These are phyloP conservation scores for Cladochytrium replicatum DNA, from an alignment of 192 early-diverging fungal species.

Conservation along the genomic window DNA sequence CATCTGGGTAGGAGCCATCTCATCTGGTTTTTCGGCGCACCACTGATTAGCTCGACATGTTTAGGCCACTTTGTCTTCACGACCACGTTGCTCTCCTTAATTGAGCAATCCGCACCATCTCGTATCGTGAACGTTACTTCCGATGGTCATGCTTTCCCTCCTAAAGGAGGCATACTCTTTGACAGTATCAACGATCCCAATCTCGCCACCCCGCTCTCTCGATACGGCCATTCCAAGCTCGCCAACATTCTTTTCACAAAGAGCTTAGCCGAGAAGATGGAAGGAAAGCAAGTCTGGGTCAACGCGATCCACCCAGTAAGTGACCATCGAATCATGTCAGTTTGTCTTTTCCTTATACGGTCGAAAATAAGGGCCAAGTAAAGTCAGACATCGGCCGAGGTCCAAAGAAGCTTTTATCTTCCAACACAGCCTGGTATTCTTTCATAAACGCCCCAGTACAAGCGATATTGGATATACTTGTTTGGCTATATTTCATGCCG, in stretches of 20 bases:
- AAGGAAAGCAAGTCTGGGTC: no score
- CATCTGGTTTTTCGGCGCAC: not conserved
- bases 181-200: not conserved
- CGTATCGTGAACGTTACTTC: conserved; percentile 35
- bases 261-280: no score
- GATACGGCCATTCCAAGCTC: conserved; percentile 39
- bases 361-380: no score
- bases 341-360: no score
- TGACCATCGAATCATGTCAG: no score
- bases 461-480: no score
- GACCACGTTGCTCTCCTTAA: conserved; percentile 22
- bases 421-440: no score
- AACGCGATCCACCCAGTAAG: conserved; percentile 43
- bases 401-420: no score
- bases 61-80: conserved; percentile 39
- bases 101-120: conserved; percentile 20
- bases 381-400: no score
- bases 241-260: conserved; percentile 34
- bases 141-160: conserved; percentile 15
- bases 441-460: no score
- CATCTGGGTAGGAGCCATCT: no score
- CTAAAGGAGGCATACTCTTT: conserved; percentile 7
- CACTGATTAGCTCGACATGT: conserved; percentile 38
- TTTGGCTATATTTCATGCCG: no score
- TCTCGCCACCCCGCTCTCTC: not conserved